These are phyloP conservation scores for Plasmodium coatneyi DNA, from an alignment of 169 alveolate species.

Conservation along the genomic window DNA sequence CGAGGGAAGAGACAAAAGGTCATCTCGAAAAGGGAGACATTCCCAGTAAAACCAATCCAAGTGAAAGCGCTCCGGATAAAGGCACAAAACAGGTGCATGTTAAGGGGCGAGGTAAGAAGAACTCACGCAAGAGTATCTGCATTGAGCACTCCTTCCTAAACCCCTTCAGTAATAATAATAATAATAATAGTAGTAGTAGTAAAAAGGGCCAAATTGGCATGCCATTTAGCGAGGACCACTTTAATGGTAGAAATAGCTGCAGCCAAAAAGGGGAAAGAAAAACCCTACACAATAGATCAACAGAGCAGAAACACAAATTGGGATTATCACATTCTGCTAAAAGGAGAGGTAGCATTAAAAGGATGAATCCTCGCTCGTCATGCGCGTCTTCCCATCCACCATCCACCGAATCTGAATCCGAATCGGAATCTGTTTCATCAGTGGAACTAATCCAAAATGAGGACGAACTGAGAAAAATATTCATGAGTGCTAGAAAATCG, in stretches of 20 bases:
- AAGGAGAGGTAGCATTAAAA: not conserved
- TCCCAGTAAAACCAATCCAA: not conserved
- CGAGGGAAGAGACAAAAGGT: not conserved
- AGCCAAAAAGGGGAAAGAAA: not conserved
- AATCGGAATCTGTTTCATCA: slow-evolving; percentile 3
- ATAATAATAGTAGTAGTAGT: slow-evolving; percentile 8
- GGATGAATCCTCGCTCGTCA: not conserved
- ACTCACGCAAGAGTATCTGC: slow-evolving; percentile 45
- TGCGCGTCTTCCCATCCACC: not conserved
- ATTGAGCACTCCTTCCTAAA: slow-evolving; percentile 74
- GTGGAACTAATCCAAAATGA: slow-evolving; percentile 70
- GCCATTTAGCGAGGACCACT: not conserved
- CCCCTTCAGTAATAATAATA: slow-evolving; percentile 46
- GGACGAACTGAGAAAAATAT: slow-evolving; percentile 55
- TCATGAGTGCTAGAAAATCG: slow-evolving; percentile 70
- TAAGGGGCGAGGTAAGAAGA: slow-evolving; percentile 1
- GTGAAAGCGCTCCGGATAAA: not conserved
- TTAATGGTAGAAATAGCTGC: not conserved
- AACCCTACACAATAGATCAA: not conserved
- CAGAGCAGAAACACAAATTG: not conserved
- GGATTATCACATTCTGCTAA: not conserved
- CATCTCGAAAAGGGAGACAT: not conserved
- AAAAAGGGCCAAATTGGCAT: not conserved
- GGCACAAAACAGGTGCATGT: not conserved
- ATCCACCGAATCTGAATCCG: slow-evolving; percentile 24